A percentile compares a stretch with the other conserved stretches of the same genome.
Evolutionary conservation across 2,329 filamentous ascomycete species (phyloP).

Genomic region (Sclerotinia trifoliorum): DNA sequence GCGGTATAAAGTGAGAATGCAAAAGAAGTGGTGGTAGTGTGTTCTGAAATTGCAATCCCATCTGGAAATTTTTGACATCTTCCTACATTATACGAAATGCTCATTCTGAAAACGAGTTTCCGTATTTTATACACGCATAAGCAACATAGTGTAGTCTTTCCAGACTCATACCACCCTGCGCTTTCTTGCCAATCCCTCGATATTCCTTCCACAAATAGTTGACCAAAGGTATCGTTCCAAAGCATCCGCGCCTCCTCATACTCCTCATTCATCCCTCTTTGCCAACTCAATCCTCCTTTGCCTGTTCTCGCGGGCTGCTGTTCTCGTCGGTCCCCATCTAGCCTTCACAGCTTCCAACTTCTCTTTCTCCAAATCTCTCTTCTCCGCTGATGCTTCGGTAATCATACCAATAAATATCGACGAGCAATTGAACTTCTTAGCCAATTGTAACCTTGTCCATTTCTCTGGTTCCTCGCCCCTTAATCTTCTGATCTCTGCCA

Average conservation of each 20-base stretch:
- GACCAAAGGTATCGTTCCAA: neutral
- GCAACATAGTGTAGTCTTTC: conserved; percentile 2
- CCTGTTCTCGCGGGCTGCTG: conserved; percentile 55
- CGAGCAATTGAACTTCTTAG: conserved; percentile 56
- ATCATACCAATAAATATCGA: conserved; percentile 59
- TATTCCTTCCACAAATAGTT: neutral
- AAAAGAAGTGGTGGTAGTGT: neutral
- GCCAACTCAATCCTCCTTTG: conserved; percentile 48
- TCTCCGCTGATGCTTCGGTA: conserved; percentile 48
- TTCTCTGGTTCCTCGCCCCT: conserved; percentile 51
- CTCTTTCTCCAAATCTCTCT: conserved; percentile 47
- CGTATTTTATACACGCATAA: conserved; percentile 13
- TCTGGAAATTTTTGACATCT: neutral
- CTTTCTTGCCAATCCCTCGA: conserved; percentile 4
- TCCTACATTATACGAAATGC: conserved; percentile 3
- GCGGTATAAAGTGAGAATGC: neutral
- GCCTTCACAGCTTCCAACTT: conserved; percentile 50
- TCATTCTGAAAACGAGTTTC: conserved; percentile 8
- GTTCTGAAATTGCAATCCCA: neutral
- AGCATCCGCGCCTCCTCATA: neutral
- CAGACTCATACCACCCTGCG: neutral
- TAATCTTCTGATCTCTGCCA: conserved; percentile 59
- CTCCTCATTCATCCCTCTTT: conserved; percentile 33
- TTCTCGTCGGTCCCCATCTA: conserved; percentile 58
- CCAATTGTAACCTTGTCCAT: conserved; percentile 56